These are phyloP conservation scores for Gaultheria prostrata DNA, from an alignment of 148 eudicot genomes.

Conservation along the genomic window DNA sequence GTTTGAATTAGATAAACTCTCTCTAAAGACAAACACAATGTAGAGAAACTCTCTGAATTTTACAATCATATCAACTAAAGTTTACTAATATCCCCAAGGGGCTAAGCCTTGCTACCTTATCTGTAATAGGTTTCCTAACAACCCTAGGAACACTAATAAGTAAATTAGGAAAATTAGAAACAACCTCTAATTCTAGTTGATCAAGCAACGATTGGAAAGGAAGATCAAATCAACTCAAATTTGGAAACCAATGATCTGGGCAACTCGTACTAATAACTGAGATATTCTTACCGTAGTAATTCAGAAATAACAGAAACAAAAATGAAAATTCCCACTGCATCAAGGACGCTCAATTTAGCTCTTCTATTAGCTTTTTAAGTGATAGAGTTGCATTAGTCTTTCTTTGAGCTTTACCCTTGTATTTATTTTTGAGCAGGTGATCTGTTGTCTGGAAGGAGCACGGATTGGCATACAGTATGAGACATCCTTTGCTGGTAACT, in stretches of 20 bases:
- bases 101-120: not conserved
- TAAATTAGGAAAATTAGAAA: not conserved
- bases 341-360: not conserved
- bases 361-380: not conserved
- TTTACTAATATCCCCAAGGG: not conserved
- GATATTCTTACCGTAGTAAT: not conserved
- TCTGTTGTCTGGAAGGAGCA: constrained; percentile 93
- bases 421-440: constrained; percentile 43
- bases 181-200: not conserved
- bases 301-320: not conserved
- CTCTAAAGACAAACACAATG: not conserved
- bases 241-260: not conserved
- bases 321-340: not conserved
- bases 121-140: not conserved
- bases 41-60: not conserved
- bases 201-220: not conserved
- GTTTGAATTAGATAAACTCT: not conserved
- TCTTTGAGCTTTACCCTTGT: constrained; percentile 3
- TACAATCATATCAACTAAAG: not conserved
- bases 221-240: not conserved
- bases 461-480: constrained; percentile 96
- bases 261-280: not conserved
- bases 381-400: not conserved
- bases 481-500: constrained; percentile 91
- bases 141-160: not conserved